phyloP scores from a whole-genome alignment of 2,329 filamentous ascomycete genomes.

The Calonectria ilicicola region DNA sequence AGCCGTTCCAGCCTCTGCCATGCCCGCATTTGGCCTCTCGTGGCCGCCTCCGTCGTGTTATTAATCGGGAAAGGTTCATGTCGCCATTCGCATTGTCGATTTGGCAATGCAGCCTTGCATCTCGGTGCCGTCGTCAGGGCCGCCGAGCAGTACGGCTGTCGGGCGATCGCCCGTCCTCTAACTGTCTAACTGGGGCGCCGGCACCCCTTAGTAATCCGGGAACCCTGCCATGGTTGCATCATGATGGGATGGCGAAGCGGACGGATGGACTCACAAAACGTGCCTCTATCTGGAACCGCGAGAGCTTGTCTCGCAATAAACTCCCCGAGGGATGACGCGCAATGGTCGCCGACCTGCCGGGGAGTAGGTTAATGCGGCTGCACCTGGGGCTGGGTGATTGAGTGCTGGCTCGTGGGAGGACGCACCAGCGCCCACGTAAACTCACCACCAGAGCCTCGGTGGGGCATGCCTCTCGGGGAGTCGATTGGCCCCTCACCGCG shows the following conservation, averaged over 20 bases:
- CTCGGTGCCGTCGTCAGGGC: constrained; percentile 23
- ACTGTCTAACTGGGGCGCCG: constrained; percentile 4
- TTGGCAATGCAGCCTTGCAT: constrained; percentile 26
- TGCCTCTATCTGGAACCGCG: background rate
- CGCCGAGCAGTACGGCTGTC: constrained; percentile 38
- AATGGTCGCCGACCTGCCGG: constrained; percentile 3
- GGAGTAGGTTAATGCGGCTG: background rate
- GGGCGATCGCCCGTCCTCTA: constrained; percentile 42
- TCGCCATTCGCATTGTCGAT: background rate
- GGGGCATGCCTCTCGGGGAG: background rate
- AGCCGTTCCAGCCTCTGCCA: background rate
- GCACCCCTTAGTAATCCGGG: constrained; percentile 9
- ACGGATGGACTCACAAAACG: background rate
- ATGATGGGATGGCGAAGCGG: background rate
- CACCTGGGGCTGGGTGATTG: background rate
- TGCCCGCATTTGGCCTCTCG: background rate
- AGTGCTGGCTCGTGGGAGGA: background rate
- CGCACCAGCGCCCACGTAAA: background rate
- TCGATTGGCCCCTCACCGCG: constrained; percentile 20
- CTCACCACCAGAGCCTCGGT: background rate
- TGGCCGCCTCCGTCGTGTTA: background rate
- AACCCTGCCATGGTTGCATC: background rate
- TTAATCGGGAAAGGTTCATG: background rate
- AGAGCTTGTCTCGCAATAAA: background rate
- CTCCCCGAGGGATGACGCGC: constrained; percentile 13